Evolutionary conservation across 169 alveolate genomes (phyloP), one percentile per base, ranked within the genome.

Genomic region (Babesia sp.): DNA sequence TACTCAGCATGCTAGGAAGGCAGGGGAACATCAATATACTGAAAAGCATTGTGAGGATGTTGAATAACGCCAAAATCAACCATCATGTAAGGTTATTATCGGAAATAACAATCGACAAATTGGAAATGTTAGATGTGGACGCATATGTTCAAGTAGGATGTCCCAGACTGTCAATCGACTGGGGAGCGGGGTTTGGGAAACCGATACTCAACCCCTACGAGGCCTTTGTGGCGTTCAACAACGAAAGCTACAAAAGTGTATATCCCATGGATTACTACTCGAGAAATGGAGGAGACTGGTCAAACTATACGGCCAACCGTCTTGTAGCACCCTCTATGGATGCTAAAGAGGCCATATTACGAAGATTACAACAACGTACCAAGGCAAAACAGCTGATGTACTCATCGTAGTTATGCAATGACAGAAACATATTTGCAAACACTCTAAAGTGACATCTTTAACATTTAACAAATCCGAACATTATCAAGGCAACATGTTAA

Each of bases 81-180:
- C 71, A 74, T 46, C 71, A 77, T 58, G 73, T 80, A 45, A 54
- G 84, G 46, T 59, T 90, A 59, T 51, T 90, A 16, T 84, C 94
- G 8, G 94, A 90, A 63, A 90, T 90, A 36, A 83, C 90, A 68
- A 58, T 71, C 48, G 91, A 90, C 51, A 85, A 90, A 51, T 36
- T 90, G 46, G 45, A 56, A 42, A 56, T 57, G 22, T 73, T 90
- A 16, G 84, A 82, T 36, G 84, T 83, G 2, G 94, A 90, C 54
- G 90, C 86, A 7, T 90, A 72, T 67, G 72, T 81, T 11, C 90
- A 98, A 91, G 91, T 97, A 20, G 99, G 98, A 4, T 98, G 99
- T 72, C 99, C 99, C 12, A 91, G 99, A 53, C 91, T 98, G 39
- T 94, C 99, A 12, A 95, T 97, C 57, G 99, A 98, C 83, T 98